Conservation (phyloP, 768 basidiomycete genomes). For the Auricularia auricula-judae region DNA sequence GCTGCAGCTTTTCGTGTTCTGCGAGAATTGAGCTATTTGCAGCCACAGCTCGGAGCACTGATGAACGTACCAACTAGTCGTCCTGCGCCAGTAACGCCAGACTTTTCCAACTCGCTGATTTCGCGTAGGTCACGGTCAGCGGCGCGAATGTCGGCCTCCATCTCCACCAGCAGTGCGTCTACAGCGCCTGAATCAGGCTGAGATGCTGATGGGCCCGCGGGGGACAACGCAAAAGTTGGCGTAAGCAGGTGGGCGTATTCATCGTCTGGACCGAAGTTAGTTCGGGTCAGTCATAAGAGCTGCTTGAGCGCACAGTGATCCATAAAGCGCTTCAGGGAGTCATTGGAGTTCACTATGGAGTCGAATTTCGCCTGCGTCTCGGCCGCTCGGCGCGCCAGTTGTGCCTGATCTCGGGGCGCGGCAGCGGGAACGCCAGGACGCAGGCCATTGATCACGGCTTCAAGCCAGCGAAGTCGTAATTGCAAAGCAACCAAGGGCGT, state of each 20-base stretch:
- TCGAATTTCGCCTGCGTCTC: conserved; percentile 49
- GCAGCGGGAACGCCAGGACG: conserved; percentile 36
- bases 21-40: background rate
- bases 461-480: conserved; percentile 68
- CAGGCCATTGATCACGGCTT: conserved; percentile 62
- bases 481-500: conserved; percentile 62
- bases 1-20: conserved; percentile 56
- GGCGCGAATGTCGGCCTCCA: conserved; percentile 75
- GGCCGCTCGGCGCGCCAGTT: conserved; percentile 46
- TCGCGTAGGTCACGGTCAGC: conserved; percentile 77
- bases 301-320: conserved; percentile 28
- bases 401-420: conserved; percentile 13
- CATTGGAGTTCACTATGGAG: conserved; percentile 51
- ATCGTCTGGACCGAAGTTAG: conserved; percentile 28
- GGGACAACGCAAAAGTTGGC: conserved; percentile 61
- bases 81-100: conserved; percentile 62
- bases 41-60: background rate
- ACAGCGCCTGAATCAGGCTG: conserved; percentile 55
- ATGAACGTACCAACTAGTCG: conserved; percentile 44
- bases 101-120: conserved; percentile 57
- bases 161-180: conserved; percentile 60
- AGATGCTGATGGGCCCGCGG: conserved; percentile 26
- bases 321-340: conserved; percentile 65
- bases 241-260: conserved; percentile 65
- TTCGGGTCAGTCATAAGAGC: too few species aligned